Base-by-base conservation (phyloP, 169 alveolate genomes). In the Eimeria maxima region DNA sequence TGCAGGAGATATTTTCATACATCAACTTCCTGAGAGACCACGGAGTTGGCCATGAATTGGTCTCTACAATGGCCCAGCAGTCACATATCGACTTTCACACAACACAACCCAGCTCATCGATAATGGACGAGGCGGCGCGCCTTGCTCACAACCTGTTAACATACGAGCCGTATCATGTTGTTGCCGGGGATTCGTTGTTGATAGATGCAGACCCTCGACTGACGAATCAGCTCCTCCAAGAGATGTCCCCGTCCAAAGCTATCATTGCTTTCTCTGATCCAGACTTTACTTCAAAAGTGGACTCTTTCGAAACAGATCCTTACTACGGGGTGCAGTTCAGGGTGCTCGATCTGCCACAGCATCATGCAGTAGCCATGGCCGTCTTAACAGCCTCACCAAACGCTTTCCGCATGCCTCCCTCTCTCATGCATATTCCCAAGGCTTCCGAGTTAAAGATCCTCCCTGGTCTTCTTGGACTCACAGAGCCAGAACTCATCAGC, bases 181-280 rank as follows among this genome's bases (percentile, higher is more conserved):
- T 95, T 44, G 96, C 96, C 7, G 96, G 94, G 29, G 96, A 95
- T 74, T 45, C 78, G 29, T 84, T 95, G 91, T 42, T 95, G n/a
- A 57, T 87, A 38, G 96, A 95, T 53, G 92, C 95, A 22, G 95
- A 95, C 67, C 87, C 95, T 67, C 78, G 76, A 3, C 86, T 87
- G 57, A 88, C 93, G 24, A 88, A 90, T 71, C 96, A 88, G 67
- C 88, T 95, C 86, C 92, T 95, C 33, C 73, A 60, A n/a, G 65
- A 29, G 57, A 88, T 95, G 95, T 65, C 93, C 44, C 94, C 95
- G 44, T 63, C 93, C 10, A 78, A 60, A 18, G 96, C 95, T 22
- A 95, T 95, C 22, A 80, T 95, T 16, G 95, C 97, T 29, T 95
- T 95, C 65, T 38, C 96, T 7, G 97, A 95, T 80, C 97, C 97